These are phyloP conservation scores for Trichosanthes truncata DNA, from an alignment of 306 rosid species.

Conservation along the genomic window DNA sequence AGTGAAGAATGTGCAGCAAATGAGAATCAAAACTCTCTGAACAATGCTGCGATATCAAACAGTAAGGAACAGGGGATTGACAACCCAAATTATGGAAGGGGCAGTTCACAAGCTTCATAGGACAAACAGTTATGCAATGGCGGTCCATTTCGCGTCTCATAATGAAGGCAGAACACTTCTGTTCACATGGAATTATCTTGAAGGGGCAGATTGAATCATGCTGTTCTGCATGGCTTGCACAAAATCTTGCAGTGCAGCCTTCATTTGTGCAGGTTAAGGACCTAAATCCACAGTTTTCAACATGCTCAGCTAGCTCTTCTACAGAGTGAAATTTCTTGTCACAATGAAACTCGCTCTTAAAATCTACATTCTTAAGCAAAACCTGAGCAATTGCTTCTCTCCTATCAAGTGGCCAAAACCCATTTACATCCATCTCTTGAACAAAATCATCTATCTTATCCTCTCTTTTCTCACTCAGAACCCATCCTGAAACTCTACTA, in stretches of 20 bases:
- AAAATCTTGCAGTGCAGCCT: conserved; percentile 56
- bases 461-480: conserved; percentile 71
- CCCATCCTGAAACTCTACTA: conserved; percentile 63
- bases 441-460: conserved; percentile 77
- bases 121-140: conserved; percentile 75
- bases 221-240: conserved; percentile 37
- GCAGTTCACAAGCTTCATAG: conserved; percentile 83
- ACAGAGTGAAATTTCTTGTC: conserved; percentile 27
- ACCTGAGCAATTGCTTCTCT: conserved; percentile 40
- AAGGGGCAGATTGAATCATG: conserved; percentile 75
- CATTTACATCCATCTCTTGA: conserved; percentile 64
- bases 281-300: conserved; percentile 39
- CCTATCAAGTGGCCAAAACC: conserved; percentile 61
- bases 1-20: conserved; percentile 41
- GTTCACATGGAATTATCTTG: conserved; percentile 74
- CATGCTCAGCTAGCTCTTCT: conserved; percentile 47
- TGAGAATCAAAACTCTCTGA: conserved; percentile 41
- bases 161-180: conserved; percentile 43
- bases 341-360: conserved; percentile 50
- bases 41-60: conserved; percentile 44
- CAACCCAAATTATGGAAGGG: conserved; percentile 74
- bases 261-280: conserved; percentile 38
- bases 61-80: conserved; percentile 41
- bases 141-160: conserved; percentile 90
- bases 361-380: conserved; percentile 66